Evolutionary conservation across 495 filamentous ascomycete species (phyloP).

Genomic region (Tuber indicum): DNA sequence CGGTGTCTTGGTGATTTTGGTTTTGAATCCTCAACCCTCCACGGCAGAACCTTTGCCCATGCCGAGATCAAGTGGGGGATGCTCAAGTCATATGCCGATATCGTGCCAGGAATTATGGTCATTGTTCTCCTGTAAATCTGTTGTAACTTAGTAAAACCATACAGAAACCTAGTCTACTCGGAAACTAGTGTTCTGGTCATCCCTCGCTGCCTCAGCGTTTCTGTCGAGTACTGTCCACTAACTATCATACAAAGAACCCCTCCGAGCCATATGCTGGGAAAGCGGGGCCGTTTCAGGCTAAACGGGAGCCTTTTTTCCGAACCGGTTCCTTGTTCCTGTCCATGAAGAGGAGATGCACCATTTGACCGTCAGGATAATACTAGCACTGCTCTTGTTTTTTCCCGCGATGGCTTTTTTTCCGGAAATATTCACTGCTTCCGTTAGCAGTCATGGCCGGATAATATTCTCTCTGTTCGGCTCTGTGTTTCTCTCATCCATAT

Average conservation of each 20-base stretch:
- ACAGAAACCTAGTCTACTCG: background rate
- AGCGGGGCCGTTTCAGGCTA: background rate
- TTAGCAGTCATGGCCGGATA: background rate
- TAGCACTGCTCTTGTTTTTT: background rate
- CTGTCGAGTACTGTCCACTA: background rate
- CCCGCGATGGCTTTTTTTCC: background rate
- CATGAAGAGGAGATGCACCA: background rate
- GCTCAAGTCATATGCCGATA: background rate
- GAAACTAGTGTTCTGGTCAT: background rate
- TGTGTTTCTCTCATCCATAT: background rate
- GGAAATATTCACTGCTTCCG: background rate
- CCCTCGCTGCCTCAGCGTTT: background rate
- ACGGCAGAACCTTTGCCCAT: background rate
- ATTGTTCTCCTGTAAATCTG: background rate
- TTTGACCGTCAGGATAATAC: background rate
- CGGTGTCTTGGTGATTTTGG: background rate
- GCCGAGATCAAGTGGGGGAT: background rate
- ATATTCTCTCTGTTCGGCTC: background rate
- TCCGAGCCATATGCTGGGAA: background rate
- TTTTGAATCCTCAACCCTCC: background rate
- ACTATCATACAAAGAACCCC: background rate
- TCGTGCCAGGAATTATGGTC: background rate
- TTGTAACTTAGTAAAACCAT: background rate
- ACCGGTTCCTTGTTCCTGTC: background rate
- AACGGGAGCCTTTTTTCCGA: background rate